A percentile compares a stretch with the other conserved stretches of the same genome.
phyloP scores from a whole-genome alignment of 2,329 filamentous ascomycete species.

The Talaromyces amestolkiae region DNA sequence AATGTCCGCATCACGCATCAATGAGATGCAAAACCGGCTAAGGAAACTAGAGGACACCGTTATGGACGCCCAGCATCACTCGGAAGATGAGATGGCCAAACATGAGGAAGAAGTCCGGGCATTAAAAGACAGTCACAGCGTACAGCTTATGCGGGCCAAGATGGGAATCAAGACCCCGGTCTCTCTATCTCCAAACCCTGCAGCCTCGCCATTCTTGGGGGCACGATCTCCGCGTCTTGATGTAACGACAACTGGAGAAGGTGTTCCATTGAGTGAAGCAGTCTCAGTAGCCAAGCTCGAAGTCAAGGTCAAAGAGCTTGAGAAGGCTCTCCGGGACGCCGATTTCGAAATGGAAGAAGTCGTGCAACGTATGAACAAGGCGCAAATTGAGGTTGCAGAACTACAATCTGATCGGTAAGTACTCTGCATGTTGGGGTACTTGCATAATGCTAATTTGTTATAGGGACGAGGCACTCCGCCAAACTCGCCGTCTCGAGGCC shows the following conservation, averaged over 20 bases:
- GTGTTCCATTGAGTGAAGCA: slow-evolving; percentile 63
- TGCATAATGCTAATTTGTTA: slow-evolving; percentile 12
- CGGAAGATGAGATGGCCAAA: slow-evolving; percentile 75
- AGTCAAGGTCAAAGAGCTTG: slow-evolving; percentile 76
- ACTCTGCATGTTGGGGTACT: slow-evolving; percentile 3
- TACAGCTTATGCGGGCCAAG: slow-evolving; percentile 73
- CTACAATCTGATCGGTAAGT: slow-evolving; percentile 58
- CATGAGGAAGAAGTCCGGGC: slow-evolving; percentile 82
- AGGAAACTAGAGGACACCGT: slow-evolving; percentile 81
- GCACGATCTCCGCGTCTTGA: slow-evolving; percentile 60
- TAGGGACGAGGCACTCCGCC: slow-evolving; percentile 69
- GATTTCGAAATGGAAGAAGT: slow-evolving; percentile 82
- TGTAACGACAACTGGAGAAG: slow-evolving; percentile 60
- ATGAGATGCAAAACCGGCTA: slow-evolving; percentile 75
- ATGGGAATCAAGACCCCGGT: slow-evolving; percentile 47
- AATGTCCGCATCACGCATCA: slow-evolving; percentile 76
- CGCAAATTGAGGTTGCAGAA: slow-evolving; percentile 78
- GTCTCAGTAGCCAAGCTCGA: slow-evolving; percentile 73
- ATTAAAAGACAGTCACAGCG: slow-evolving; percentile 73
- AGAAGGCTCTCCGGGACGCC: slow-evolving; percentile 72
- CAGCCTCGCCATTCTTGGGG: slow-evolving; percentile 61
- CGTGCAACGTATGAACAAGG: slow-evolving; percentile 74
- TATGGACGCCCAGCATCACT: slow-evolving; percentile 75
- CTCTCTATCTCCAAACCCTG: slow-evolving; percentile 56
- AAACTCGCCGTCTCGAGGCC: slow-evolving; percentile 67